These are phyloP conservation scores for Populus nigra DNA, from an alignment of 345 rosid genomes.

Conservation along the genomic window DNA sequence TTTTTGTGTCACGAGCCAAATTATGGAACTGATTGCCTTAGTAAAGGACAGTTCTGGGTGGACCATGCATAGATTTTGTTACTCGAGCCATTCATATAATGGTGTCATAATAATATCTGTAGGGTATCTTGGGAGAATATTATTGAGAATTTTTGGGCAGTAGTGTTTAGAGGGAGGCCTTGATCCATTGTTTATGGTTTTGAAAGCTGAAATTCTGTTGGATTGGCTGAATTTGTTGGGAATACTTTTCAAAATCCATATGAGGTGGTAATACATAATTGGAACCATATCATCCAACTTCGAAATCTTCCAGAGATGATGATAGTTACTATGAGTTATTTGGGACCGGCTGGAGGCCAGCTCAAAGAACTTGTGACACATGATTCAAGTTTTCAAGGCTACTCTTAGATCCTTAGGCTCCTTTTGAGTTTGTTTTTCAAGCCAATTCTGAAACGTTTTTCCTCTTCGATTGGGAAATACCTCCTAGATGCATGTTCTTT, in stretches of 20 bases:
- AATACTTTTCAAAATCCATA: neutral
- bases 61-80: neutral
- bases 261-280: neutral
- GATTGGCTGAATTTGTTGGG: neutral
- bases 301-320: too few species aligned
- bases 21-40: constrained; percentile 12
- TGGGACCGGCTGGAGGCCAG: too few species aligned
- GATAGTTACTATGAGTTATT: too few species aligned
- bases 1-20: constrained; percentile 54
- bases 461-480: too few species aligned
- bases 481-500: too few species aligned
- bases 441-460: neutral
- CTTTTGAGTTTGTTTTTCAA: neutral
- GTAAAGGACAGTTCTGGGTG: neutral
- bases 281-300: neutral
- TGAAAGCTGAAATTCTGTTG: neutral
- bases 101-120: neutral
- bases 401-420: neutral
- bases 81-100: neutral
- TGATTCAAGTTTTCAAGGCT: neutral
- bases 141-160: neutral
- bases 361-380: neutral
- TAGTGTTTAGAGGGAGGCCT: neutral
- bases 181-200: neutral
- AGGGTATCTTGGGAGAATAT: neutral